A percentile compares a stretch with the other conserved stretches of the same genome.
phyloP scores from a whole-genome alignment of 1,284 basidiomycete genomes.

The Hypsizygus ulmarius region DNA sequence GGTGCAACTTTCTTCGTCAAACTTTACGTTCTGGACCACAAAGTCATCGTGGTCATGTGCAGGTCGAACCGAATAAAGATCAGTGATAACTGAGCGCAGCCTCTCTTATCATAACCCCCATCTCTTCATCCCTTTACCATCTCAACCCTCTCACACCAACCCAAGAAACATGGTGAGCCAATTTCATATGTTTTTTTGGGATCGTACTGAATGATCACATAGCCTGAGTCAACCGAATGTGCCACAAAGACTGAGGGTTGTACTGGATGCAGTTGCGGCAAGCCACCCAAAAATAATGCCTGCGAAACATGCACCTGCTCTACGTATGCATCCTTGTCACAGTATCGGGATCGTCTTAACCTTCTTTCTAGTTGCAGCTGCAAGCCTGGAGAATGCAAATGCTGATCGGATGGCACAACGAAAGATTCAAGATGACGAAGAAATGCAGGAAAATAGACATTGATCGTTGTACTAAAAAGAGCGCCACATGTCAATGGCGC shows the following conservation, averaged over 20 bases:
- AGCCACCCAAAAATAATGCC: constrained; percentile 18
- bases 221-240: constrained; percentile 18
- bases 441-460: no score
- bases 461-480: no score
- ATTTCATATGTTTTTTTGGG: neutral
- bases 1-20: neutral
- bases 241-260: constrained; percentile 24
- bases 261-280: constrained; percentile 25
- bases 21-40: no score
- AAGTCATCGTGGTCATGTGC: neutral
- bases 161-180: constrained; percentile 4
- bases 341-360: constrained; percentile 16
- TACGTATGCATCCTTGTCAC: constrained; percentile 10
- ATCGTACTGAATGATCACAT: neutral
- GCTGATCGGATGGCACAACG: constrained; percentile 15
- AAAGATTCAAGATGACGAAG: neutral
- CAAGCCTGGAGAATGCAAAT: constrained; percentile 23
- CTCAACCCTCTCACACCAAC: neutral
- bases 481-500: neutral
- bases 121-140: neutral
- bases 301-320: no score
- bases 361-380: neutral
- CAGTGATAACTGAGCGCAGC: no score
- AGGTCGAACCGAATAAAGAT: no score
- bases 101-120: no score